Evolutionary conservation across 768 basidiomycete genomes (phyloP), one percentile per base, ranked within the genome.

Genomic region (Mycena crocata): DNA sequence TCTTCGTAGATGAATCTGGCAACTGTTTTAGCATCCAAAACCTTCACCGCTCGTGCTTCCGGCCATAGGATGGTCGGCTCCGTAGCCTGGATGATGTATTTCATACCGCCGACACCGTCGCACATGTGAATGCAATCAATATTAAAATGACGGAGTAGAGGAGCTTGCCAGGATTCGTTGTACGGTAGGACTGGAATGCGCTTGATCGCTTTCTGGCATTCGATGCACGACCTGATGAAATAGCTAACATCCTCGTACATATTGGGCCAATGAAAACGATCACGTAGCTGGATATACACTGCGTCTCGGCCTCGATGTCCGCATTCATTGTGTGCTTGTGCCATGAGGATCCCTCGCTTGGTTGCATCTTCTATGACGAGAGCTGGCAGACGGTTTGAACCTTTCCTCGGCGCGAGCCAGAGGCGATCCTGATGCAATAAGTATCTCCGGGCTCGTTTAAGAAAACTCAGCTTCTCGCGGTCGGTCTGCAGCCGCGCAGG

Each of bases 181-280:
- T 74, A 75, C 0, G 75, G 72, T 5, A 77, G 51, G 1, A 63
- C 64, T 0, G 79, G 69, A 8, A 70, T 68, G 2, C 30, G 21
- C 5, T 62, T 68, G 1, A 69, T 64, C 0, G 69, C 61, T 5
- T 73, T 58, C 57, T 82, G 81, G 35, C 81, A 82, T 5, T 69
- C 62, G 19, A 75, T 63, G 66, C 81, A 82, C 0, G 78, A 79
- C 5, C 71, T 60, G 0, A 81, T 69, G 39, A 77, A 79, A 52
- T 72, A 79, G 0, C 69, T 42, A 8, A 80, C 52, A 13, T 78
- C 66, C 17, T 72, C 64, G 40, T 74, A 71, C 74, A 81, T 75
- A 56, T 77, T 73, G 0, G 77, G 82, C 82, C 81, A 82, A 67
- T 78, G 80, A 39, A 73, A 78, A 0, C 73, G 65, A 7, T 80